Percentiles rank a stretch among this genome's conserved stretches.
Conservation (phyloP, 805 yeast genomes). For the Metschnikowia lachancei region DNA sequence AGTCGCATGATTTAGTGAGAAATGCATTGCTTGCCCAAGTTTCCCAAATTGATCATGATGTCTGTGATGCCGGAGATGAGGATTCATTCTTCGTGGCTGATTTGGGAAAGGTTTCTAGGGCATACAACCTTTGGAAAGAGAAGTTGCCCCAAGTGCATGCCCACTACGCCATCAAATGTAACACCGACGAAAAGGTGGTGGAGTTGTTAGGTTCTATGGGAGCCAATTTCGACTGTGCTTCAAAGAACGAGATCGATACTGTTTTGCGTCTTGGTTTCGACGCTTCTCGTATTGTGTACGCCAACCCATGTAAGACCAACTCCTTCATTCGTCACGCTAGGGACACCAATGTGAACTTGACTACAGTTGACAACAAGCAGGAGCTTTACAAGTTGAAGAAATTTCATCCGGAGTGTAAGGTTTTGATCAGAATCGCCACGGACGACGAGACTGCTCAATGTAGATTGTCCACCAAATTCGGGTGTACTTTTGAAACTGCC, state of each 20-base stretch:
- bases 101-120: constrained; percentile 64
- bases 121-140: constrained; percentile 60
- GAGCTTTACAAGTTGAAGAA: constrained; percentile 73
- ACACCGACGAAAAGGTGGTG: constrained; percentile 65
- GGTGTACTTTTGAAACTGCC: constrained; percentile 63
- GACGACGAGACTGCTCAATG: constrained; percentile 88
- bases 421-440: constrained; percentile 79
- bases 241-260: constrained; percentile 73
- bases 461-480: constrained; percentile 83
- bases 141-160: constrained; percentile 76
- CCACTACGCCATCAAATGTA: constrained; percentile 94
- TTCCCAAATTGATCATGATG: constrained; percentile 48
- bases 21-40: constrained; percentile 42
- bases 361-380: constrained; percentile 87
- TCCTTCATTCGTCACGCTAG: constrained; percentile 75
- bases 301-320: constrained; percentile 90
- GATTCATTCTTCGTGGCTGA: constrained; percentile 89
- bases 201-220: constrained; percentile 58
- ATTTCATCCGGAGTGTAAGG: constrained; percentile 64
- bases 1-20: constrained; percentile 2
- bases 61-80: constrained; percentile 72
- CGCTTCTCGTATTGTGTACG: constrained; percentile 74
- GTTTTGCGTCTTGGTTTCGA: constrained; percentile 61
- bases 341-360: constrained; percentile 54
- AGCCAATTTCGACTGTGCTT: constrained; percentile 89